A percentile compares a stretch with the other conserved stretches of the same genome.
Conservation (phyloP, 345 rosid genomes). For the Cardamine chenopodiifolia region DNA sequence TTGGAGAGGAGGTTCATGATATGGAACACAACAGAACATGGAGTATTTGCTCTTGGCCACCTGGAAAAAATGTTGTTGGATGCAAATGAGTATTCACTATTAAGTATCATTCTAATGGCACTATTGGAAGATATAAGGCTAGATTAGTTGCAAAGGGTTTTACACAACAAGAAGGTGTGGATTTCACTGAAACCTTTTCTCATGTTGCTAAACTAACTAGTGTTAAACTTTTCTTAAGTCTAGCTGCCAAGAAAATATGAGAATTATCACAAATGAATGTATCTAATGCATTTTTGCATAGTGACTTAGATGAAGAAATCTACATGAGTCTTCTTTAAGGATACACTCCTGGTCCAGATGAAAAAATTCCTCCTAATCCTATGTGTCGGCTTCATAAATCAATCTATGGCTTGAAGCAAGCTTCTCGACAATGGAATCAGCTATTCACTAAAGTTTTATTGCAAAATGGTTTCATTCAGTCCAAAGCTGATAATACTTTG, state of each 20-base stretch:
- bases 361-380: neutral
- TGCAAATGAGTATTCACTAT: neutral
- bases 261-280: neutral
- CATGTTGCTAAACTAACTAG: neutral
- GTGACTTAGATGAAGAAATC: neutral
- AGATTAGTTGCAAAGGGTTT: neutral
- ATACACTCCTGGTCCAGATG: neutral
- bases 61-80: neutral
- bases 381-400: neutral
- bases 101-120: neutral
- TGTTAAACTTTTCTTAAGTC: neutral
- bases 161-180: neutral
- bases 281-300: neutral
- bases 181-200: neutral
- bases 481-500: rapidly evolving
- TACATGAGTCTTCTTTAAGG: neutral
- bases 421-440: neutral
- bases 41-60: neutral
- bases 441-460: rapidly evolving
- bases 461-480: neutral
- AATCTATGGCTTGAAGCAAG: neutral
- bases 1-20: neutral
- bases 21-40: neutral
- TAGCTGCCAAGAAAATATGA: rapidly evolving
- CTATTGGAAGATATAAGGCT: neutral